Evolutionary conservation across 2,329 filamentous ascomycete species (phyloP), one percentile per base, ranked within the genome.

Genomic region (Penicillium griseofulvum): DNA sequence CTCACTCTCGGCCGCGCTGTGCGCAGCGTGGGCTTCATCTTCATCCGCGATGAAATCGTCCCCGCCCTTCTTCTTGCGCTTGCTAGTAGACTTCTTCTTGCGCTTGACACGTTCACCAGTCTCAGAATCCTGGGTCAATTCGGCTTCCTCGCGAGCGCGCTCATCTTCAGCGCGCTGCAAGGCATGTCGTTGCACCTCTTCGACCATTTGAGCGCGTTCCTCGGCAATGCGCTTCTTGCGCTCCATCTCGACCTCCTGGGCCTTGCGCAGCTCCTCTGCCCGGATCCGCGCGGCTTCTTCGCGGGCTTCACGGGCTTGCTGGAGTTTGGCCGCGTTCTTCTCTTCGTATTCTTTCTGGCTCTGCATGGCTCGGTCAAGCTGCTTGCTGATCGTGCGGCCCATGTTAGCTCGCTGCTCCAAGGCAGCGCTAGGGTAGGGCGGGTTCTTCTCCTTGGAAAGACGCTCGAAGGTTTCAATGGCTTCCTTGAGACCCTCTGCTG

Each of bases 351-450:
- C 90, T 59, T 85, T 87, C 72, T 99, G 94, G 63, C 85, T 88
- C 61, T 90, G 87, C 45, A 93, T 84, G 5, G 90, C 88, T 66
- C 91, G 87, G 67, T 95, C 90, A 12, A 99, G 83, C 72, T 99
- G 93, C 66, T 90, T 91, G 61, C 90, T 88, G 77, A 96, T 90
- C 1, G 95, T 99, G 71, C 97, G 87, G 61, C 91, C 92, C 94
- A 99, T 99, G 80, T 90, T 96, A 41, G 94, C 93, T 69, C 95
- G 91, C 75, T 95, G 90, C 72, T 97, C 93, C 34, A 99, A 85
- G 64, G 97, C 91, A 57, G 88, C 83, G 65, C 90, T 88, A 7
- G 93, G 94, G 74, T 97, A 99, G 0, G 94, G 95, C 4, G 94
- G 84, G 57, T 81, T 82, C 53, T 85, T 85, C 34, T 78, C 78